Conservation (phyloP, 1,284 basidiomycete species). For the Rhodotorula sp. region DNA sequence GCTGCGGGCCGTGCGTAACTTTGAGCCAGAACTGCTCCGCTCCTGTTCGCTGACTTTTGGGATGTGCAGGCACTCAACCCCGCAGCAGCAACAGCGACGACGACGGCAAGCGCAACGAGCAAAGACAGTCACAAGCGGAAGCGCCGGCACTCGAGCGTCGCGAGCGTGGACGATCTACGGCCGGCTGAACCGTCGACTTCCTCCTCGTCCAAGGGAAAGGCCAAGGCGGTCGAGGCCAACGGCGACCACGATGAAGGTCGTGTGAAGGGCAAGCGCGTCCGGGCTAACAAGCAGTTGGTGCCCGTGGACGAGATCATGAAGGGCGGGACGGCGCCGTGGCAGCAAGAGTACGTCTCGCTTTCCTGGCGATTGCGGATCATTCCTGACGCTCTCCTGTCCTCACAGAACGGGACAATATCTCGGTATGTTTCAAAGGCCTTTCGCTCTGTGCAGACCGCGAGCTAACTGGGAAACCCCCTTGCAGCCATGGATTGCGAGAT, state of each 20-base stretch:
- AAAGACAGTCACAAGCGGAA: constrained; percentile 23
- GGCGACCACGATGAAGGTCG: background rate
- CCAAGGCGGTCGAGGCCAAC: constrained; percentile 1
- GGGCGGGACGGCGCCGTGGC: constrained; percentile 31
- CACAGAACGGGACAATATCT: constrained; percentile 37
- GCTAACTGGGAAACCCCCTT: background rate
- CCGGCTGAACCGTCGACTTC: background rate
- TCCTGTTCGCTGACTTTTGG: background rate
- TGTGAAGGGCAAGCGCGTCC: background rate
- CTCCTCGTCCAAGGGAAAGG: constrained; percentile 27
- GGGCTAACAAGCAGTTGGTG: constrained; percentile 16
- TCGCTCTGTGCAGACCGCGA: rapidly evolving
- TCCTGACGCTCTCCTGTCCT: background rate
- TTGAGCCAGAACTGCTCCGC: too few relatives aligned
- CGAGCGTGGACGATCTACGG: constrained; percentile 1
- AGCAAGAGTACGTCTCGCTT: constrained; percentile 36
- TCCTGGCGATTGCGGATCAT: background rate
- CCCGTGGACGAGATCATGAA: constrained; percentile 35
- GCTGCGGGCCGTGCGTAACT: constrained; percentile 22
- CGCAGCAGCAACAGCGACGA: background rate
- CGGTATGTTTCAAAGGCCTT: constrained; percentile 1
- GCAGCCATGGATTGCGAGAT: constrained; percentile 89
- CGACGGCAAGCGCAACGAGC: background rate
- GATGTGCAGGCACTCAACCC: constrained; percentile 30
- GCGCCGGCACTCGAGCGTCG: constrained; percentile 14